Conservation (phyloP, 139 green algal genomes). For the Tetradesmus lagerheimii region DNA sequence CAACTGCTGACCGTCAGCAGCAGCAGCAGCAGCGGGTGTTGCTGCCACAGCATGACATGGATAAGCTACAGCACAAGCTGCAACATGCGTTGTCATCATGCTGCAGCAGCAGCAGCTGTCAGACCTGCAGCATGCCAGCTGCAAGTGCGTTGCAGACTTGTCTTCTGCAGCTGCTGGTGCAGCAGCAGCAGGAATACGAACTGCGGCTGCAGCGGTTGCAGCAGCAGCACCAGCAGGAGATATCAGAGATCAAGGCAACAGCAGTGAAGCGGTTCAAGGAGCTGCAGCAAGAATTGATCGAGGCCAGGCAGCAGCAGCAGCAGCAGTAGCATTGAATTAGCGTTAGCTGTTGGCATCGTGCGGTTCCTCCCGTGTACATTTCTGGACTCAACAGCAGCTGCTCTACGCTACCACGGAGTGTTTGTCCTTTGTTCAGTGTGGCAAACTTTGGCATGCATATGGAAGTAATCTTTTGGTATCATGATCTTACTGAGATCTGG, state of each 20-base stretch:
- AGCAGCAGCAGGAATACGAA: slow-evolving; percentile 15
- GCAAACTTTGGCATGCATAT: background rate
- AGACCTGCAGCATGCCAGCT: background rate
- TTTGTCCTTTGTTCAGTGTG: background rate
- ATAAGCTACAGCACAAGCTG: slow-evolving; percentile 9
- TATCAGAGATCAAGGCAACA: slow-evolving; percentile 8
- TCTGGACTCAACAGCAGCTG: background rate
- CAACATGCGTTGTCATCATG: background rate
- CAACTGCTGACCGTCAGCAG: background rate
- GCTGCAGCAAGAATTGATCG: background rate
- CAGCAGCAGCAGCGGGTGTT: background rate
- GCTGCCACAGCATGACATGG: no score
- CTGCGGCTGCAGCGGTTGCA: background rate
- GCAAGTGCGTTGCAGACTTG: background rate
- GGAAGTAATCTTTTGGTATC: background rate
- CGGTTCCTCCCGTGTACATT: no score
- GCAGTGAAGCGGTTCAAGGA: slow-evolving; percentile 23
- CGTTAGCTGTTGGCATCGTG: background rate
- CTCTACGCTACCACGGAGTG: background rate
- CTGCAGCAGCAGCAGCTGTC: background rate
- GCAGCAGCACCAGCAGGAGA: slow-evolving; percentile 31
- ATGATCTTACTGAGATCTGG: no score
- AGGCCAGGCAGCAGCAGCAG: slow-evolving; percentile 4
- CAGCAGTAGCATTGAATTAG: background rate
- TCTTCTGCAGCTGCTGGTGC: slow-evolving; percentile 25